Percentiles rank a stretch among this genome's conserved stretches.
phyloP scores from a whole-genome alignment of 148 eudicot genomes.

The Rhododendron ovatum region DNA sequence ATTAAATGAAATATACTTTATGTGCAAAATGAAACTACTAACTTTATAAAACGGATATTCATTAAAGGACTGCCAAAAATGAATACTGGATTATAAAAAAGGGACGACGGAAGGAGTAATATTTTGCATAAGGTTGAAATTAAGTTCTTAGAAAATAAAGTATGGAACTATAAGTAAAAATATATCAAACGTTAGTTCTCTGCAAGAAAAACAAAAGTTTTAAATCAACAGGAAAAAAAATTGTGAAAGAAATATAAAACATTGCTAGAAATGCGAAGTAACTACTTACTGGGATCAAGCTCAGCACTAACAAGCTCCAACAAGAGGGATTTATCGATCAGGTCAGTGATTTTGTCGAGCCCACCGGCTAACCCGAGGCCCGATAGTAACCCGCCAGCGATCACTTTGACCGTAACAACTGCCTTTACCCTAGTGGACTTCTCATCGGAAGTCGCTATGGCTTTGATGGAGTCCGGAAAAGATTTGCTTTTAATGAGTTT shows the following conservation, averaged over 20 bases:
- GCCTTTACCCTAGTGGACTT: slow-evolving; percentile 23
- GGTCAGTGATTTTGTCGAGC: slow-evolving; percentile 35
- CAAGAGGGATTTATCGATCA: slow-evolving; percentile 37
- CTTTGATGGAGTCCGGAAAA: slow-evolving; percentile 4
- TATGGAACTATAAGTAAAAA: neutral
- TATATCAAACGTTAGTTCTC: too few species aligned
- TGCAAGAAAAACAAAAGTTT: neutral
- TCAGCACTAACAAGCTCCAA: slow-evolving; percentile 54
- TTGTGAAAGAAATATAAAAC: too few species aligned
- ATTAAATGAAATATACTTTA: too few species aligned
- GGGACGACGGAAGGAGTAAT: too few species aligned
- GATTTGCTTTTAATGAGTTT: neutral
- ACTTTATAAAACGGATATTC: too few species aligned
- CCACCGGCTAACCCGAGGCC: slow-evolving; percentile 29
- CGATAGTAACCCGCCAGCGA: slow-evolving; percentile 32
- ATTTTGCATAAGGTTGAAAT: too few species aligned
- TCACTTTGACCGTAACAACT: slow-evolving; percentile 27
- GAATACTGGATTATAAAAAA: too few species aligned
- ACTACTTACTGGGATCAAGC: slow-evolving; percentile 38
- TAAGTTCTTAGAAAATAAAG: too few species aligned
- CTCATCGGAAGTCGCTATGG: neutral
- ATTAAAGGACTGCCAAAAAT: too few species aligned
- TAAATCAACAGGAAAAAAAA: too few species aligned
- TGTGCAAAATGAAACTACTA: too few species aligned
- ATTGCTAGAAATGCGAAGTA: neutral